Conservation (phyloP, 805 yeast genomes). For the Ogataea salicorniae region DNA sequence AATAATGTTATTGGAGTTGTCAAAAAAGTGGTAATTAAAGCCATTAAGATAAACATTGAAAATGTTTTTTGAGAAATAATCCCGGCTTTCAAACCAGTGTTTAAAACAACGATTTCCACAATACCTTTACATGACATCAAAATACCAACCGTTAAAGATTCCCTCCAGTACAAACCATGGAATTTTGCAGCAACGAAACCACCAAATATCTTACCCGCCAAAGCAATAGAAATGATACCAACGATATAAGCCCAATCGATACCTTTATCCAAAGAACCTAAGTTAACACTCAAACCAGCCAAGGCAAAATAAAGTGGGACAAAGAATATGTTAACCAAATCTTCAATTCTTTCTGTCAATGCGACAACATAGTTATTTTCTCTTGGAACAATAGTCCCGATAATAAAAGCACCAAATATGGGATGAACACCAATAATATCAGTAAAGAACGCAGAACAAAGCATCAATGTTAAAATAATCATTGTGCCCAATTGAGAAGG, state of each 20-base stretch:
- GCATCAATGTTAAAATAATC: constrained; percentile 49
- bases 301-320: constrained; percentile 77
- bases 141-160: constrained; percentile 69
- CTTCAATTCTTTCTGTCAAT: constrained; percentile 72
- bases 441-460: constrained; percentile 69
- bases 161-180: constrained; percentile 65
- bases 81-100: constrained; percentile 66
- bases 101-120: constrained; percentile 75
- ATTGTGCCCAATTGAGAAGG: constrained; percentile 61
- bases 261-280: constrained; percentile 59
- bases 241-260: constrained; percentile 75
- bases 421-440: constrained; percentile 85
- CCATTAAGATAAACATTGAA: constrained; percentile 83
- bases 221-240: constrained; percentile 62
- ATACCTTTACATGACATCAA: constrained; percentile 88
- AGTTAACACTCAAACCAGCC: constrained; percentile 68
- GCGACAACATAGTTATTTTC: constrained; percentile 68
- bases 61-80: constrained; percentile 61
- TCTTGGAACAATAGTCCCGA: constrained; percentile 71
- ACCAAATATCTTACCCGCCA: constrained; percentile 62
- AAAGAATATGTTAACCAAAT: constrained; percentile 62
- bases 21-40: constrained; percentile 68
- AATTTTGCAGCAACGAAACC: constrained; percentile 61
- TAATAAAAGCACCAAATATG: constrained; percentile 78
- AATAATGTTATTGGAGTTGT: constrained; percentile 69